Evolutionary conservation across 202 grass and related monocot species (phyloP), one percentile per base, ranked within the genome.

Genomic region (Carex arenaria): DNA sequence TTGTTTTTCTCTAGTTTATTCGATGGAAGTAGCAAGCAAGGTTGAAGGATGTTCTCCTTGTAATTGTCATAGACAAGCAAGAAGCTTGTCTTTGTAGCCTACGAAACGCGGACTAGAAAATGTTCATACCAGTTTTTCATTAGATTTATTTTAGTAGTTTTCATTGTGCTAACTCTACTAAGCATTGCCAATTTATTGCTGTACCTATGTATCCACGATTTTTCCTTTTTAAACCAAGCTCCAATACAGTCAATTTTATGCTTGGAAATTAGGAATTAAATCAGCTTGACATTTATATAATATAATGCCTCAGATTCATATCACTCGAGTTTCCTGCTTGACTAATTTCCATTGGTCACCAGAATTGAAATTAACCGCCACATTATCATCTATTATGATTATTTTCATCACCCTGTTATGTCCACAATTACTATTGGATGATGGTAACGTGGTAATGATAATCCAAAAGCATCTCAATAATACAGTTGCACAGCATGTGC

Each of bases 391-490:
- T 18, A 57, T 56, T 56, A 7, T 38, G 14, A n/a, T 59, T n/a
- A 2, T 60, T 19, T 40, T 59, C 31, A 20, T 6, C 5, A 40
- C 38, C 5, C 0, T 40, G 38, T 6, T 26, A 30, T 75, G 26
- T 75, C 3, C 23, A 32, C 7, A 6, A 18, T 54, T 54, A 75
- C 13, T 28, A 17, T 10, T 76, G 72, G 32, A 18, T 55, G 47
- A 15, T n/a, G 23, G 13, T 34, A 54, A 76, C 20, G 22, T 28
- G 72, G 51, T 32, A 56, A 10, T 15, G 6, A 52, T 54, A 17
- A 56, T 76, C 51, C 51, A 76, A 34, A 57, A 18, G 22, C 47
- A 31, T 74, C 71, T 67, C 71, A 54, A 74, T 74, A 74, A 74
- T 74, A 32, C 45, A 76, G 22, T 28, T 56, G 49, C 14, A 8